Evolutionary conservation across 345 rosid species (phyloP), one percentile per base, ranked within the genome.

Genomic region (Aethionema arabicum): DNA sequence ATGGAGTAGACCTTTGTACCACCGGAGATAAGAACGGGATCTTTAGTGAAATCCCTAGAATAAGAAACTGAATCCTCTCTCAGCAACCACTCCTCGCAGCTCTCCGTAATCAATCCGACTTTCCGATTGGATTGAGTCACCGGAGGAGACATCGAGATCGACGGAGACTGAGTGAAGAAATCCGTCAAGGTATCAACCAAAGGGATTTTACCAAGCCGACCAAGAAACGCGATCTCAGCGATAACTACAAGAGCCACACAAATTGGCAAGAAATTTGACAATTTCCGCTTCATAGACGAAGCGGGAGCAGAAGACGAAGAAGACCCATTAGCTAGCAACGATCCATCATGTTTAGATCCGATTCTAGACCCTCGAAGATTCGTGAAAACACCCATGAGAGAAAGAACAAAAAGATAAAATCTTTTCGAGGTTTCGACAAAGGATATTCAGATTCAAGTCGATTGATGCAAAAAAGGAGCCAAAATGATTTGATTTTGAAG

Each of bases 1-100:
- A 0, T 13, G 36, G 13, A 57, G 60, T 76, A 53, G 56, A 82
- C 84, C 82, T 79, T 72, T 8, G 74, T 80, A 53, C 55, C 78
- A 59, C 95, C 95, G 51, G 74, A 62, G 65, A 93, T 74, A 66
- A 67, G 63, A 58, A 93, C 33, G 8, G 97, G 99, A 77, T 81
- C 84, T 70, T 84, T 81, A 30, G 49, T 68, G 59, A 90, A 90
- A 79, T 87, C 90, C 69, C 99, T 85, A 6, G 87, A 71, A 72
- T 83, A 81, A 40, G 56, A 59, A 43, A 83, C 82, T 37, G 80
- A 76, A 61, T 90, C 99, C 68, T 81, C 82, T 68, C 77, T 83
- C 65, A 73, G 83, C 77, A 92, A 66, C 93, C 92, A 90, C 61
- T 83, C 81, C 73, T 87, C 90, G 43, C 97, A 92, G 60, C 69